Base-by-base conservation (phyloP, 371 early-diverging fungal genomes). In the Nematocida minor region DNA sequence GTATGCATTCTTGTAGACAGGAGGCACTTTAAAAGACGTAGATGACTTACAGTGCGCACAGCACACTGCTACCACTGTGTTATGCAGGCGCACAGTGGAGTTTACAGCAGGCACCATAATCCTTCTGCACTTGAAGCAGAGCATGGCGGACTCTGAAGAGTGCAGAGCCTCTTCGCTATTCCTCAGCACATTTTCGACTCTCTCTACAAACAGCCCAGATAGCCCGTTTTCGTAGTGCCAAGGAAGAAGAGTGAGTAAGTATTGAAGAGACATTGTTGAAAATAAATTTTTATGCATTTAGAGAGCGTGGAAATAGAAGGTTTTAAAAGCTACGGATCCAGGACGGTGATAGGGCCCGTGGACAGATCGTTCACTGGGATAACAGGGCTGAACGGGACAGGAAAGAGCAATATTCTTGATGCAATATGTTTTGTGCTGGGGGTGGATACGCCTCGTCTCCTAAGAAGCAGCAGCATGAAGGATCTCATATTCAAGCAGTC, bases 401-500 rank as follows among this genome's bases (percentile, higher is more conserved):
- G 99, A 46, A 99, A 99, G 84, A 94, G 94, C 22, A 98, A 98
- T 86, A 91, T 99, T 60, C 87, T 99, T 31, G 99, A 98, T 83
- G 94, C 95, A 29, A 94, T 99, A 80, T 94, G 97, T 82, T 99
- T 99, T 87, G 96, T 93, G 4, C 87, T 99, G 25, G 98, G 97
- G 11, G 34, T 70, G 38, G 53, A 54, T 40, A 54, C 38, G 40
- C 41, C 67, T 42, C 85, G 44, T 4, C 54, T 93, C 93, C 91
- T 96, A 2, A 89, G 97, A 29, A 95, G 95, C 1, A 89, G 88
- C 63, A 93, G 89, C 80, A 88, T 96, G 20, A 91, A 93, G 80
- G 97, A 97, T 79, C 87, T 97, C 66, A 91, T 97, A 48, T 96
- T 96, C 83, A 96, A 96, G 83, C 89, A 92, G 29, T 95, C 95